Percentiles rank a stretch among this genome's conserved stretches.
Conservation (phyloP, 2,329 filamentous ascomycete species). For the Colletotrichum phormii region DNA sequence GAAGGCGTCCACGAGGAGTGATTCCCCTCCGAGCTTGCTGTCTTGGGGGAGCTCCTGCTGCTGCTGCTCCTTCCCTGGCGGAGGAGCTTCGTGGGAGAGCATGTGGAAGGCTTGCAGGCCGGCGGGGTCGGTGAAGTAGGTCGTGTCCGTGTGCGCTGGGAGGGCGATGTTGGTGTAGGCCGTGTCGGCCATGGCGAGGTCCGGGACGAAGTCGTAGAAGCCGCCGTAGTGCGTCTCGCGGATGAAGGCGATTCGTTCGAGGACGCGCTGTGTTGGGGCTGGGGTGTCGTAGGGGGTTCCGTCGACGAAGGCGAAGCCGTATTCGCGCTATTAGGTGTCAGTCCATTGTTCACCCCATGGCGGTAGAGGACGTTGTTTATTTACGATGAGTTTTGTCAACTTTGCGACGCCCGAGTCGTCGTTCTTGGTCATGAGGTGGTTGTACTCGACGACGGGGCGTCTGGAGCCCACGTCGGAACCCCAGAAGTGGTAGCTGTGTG, state of each 20-base stretch:
- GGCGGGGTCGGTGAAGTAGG: constrained; percentile 93
- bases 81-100: constrained; percentile 78
- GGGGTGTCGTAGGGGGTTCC: constrained; percentile 74
- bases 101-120: constrained; percentile 94
- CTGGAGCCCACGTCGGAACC: constrained; percentile 49
- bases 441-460: constrained; percentile 71
- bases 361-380: constrained; percentile 34
- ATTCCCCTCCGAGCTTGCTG: constrained; percentile 73
- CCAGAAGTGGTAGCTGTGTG: constrained; percentile 43
- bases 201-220: constrained; percentile 85
- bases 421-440: constrained; percentile 66
- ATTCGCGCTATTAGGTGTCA: constrained; percentile 62
- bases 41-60: constrained; percentile 38
- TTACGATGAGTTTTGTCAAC: constrained; percentile 74
- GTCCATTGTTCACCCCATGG: neutral
- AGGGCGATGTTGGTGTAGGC: constrained; percentile 90
- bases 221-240: constrained; percentile 90
- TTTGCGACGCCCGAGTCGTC: constrained; percentile 66
- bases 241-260: constrained; percentile 88
- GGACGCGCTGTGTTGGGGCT: constrained; percentile 77
- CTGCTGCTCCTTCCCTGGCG: constrained; percentile 37
- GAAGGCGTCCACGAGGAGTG: constrained; percentile 89
- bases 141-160: constrained; percentile 90
- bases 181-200: constrained; percentile 88
- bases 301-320: constrained; percentile 83